phyloP scores from a whole-genome alignment of 2,329 filamentous ascomycete genomes.

The Epicoccum nigrum region DNA sequence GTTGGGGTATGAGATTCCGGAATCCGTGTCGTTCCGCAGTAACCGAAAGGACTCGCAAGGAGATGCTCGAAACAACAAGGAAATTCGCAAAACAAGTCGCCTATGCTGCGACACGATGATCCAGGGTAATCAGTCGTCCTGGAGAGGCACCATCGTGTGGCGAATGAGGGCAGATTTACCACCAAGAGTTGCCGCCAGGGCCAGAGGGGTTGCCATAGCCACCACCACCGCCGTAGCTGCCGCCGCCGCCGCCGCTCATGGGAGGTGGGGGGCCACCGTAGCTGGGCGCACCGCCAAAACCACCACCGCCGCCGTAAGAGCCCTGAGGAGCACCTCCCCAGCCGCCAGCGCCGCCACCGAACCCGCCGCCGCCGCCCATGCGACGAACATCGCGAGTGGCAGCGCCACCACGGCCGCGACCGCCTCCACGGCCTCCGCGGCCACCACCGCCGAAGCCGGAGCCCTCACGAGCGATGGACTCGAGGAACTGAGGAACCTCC shows the following conservation, averaged over 20 bases:
- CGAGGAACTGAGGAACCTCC: constrained; percentile 90
- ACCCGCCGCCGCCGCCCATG: constrained; percentile 64
- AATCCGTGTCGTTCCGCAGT: constrained; percentile 46
- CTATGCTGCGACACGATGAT: constrained; percentile 28
- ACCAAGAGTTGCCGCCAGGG: constrained; percentile 71
- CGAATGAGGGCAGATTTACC: constrained; percentile 51
- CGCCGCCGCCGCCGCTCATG: constrained; percentile 48
- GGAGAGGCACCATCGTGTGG: constrained; percentile 38
- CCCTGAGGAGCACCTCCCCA: constrained; percentile 46
- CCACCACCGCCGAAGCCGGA: constrained; percentile 79
- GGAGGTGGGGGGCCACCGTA: constrained; percentile 69
- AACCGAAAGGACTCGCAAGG: constrained; percentile 44
- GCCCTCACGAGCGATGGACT: constrained; percentile 95
- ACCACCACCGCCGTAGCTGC: constrained; percentile 55
- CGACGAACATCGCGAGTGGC: constrained; percentile 87
- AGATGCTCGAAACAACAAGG: constrained; percentile 35
- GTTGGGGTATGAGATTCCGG: constrained; percentile 55
- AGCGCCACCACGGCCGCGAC: constrained; percentile 71
- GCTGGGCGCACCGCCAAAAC: constrained; percentile 53
- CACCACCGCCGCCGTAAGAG: constrained; percentile 43
- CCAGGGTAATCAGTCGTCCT: constrained; percentile 33
- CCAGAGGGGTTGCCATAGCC: constrained; percentile 74
- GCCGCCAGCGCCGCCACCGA: constrained; percentile 54
- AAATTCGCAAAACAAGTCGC: constrained; percentile 32
- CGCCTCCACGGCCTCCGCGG: constrained; percentile 66